Evolutionary conservation across 2,329 filamentous ascomycete genomes (phyloP).

Genomic region (Ceratocystis variospora): DNA sequence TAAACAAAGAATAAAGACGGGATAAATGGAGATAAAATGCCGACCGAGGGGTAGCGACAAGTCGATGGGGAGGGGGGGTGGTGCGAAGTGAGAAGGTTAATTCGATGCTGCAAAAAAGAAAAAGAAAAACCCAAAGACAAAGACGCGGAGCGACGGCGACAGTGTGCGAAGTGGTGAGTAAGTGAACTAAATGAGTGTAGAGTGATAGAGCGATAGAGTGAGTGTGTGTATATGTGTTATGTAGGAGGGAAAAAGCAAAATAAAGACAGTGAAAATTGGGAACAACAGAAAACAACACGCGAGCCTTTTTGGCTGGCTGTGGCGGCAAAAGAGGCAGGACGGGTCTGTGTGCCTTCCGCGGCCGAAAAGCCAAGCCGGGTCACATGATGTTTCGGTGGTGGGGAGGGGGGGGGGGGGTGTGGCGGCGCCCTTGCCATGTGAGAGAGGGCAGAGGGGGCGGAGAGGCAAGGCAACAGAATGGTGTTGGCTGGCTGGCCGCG

Average conservation of each 20-base stretch:
- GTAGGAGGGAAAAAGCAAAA: neutral
- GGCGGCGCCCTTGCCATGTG: neutral
- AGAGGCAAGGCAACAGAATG: neutral
- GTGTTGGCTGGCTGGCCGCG: neutral
- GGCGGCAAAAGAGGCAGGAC: neutral
- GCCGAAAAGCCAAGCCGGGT: neutral
- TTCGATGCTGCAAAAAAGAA: neutral
- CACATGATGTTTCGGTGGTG: neutral
- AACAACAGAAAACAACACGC: neutral
- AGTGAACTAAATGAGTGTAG: neutral
- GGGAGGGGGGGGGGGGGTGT: neutral
- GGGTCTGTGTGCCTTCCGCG: neutral
- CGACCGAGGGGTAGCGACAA: neutral
- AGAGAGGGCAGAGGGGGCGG: neutral
- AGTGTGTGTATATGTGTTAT: neutral
- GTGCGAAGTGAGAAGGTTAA: neutral
- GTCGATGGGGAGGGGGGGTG: neutral
- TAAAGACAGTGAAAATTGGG: neutral
- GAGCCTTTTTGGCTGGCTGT: neutral
- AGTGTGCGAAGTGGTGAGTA: neutral
- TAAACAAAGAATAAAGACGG: conserved; percentile 1
- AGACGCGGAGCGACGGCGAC: neutral
- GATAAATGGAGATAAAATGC: neutral
- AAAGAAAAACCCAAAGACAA: neutral
- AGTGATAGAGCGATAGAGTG: neutral